These are phyloP conservation scores for Penicillium sp. DNA, from an alignment of 2,329 filamentous ascomycete genomes.

Conservation along the genomic window DNA sequence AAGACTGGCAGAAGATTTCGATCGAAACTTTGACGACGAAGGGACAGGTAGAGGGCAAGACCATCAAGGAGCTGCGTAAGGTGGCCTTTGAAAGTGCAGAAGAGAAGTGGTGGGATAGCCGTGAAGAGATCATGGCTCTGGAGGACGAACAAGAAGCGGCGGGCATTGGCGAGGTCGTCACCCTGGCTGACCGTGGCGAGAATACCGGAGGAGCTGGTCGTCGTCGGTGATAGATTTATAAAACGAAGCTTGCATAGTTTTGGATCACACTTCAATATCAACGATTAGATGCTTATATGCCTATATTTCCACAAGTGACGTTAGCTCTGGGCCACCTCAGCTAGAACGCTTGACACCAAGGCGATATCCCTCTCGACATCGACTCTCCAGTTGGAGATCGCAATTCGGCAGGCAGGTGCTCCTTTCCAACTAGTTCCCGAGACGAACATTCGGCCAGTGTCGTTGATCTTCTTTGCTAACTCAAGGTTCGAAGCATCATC, in stretches of 20 bases:
- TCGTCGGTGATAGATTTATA: conserved; percentile 36
- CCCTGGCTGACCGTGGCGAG: conserved; percentile 66
- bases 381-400: conserved; percentile 79
- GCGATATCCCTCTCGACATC: conserved; percentile 62
- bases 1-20: conserved; percentile 84
- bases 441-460: conserved; percentile 69
- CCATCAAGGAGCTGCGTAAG: conserved; percentile 87
- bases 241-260: not conserved
- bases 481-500: conserved; percentile 59
- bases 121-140: conserved; percentile 84
- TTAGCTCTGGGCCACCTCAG: conserved; percentile 39
- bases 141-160: conserved; percentile 96
- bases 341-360: conserved; percentile 62
- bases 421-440: conserved; percentile 76
- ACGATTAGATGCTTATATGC: not conserved
- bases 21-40: conserved; percentile 70
- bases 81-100: conserved; percentile 86
- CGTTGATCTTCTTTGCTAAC: conserved; percentile 70
- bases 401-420: conserved; percentile 70
- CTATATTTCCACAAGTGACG: not conserved
- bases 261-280: not conserved
- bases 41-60: conserved; percentile 53
- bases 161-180: conserved; percentile 91
- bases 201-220: conserved; percentile 46
- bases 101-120: conserved; percentile 97